Evolutionary conservation across 371 early-diverging fungal species (phyloP).

Genomic region (Syncephalastrum monosporum): DNA sequence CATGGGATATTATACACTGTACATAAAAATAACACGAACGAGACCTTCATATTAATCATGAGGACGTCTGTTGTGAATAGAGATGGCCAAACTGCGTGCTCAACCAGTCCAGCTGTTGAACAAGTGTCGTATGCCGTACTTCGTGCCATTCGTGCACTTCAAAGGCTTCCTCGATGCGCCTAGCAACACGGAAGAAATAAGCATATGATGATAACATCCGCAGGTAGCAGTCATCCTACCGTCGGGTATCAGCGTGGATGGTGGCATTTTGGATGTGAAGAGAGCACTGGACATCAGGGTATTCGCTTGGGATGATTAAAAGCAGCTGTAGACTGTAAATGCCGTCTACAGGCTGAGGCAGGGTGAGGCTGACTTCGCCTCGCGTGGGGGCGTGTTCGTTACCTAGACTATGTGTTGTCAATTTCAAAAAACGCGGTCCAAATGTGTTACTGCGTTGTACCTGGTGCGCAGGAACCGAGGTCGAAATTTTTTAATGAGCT

Average conservation of each 20-base stretch:
- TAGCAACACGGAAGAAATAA: neutral
- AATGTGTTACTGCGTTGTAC: conserved; percentile 12
- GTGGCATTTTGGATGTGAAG: conserved; percentile 31
- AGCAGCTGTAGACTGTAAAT: conserved; percentile 21
- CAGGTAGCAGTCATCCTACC: conserved; percentile 11
- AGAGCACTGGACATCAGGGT: conserved; percentile 39
- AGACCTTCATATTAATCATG: neutral
- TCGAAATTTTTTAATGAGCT: conserved; percentile 36
- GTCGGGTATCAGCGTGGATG: conserved; percentile 20
- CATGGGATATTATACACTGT: too few species aligned
- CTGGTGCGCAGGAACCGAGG: conserved; percentile 21
- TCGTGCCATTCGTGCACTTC: conserved; percentile 41
- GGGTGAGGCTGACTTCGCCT: conserved; percentile 17
- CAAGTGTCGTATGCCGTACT: conserved; percentile 32
- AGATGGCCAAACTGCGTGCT: conserved; percentile 17
- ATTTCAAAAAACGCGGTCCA: neutral
- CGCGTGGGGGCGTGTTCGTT: conserved; percentile 15
- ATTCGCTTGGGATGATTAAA: conserved; percentile 30
- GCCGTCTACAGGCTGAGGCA: conserved; percentile 17
- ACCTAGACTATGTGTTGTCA: conserved; percentile 1
- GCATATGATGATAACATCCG: neutral
- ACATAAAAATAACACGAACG: too few species aligned
- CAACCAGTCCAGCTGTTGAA: conserved; percentile 50
- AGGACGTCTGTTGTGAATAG: too few species aligned
- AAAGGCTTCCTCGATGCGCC: conserved; percentile 35